Base-by-base conservation (phyloP, 345 rosid genomes). In the Salix arbutifolia region DNA sequence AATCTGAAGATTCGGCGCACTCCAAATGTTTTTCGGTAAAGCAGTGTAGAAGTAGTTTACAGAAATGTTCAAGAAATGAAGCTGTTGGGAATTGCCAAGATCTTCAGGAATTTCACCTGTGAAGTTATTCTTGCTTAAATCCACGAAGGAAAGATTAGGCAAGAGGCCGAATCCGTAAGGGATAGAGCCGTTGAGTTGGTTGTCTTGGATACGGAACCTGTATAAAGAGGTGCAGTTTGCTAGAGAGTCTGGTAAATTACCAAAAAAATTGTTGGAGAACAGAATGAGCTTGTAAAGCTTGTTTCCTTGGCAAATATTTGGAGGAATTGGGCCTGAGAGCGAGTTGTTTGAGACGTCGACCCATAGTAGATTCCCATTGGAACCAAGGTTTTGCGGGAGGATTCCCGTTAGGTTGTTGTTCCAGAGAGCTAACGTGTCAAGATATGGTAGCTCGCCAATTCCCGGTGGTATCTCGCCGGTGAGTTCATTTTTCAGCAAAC, bases 321-420 rank as follows among this genome's bases (percentile, higher is more conserved):
- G 83, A 2, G 99, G 99, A 58, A 96, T 79, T 38, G 92, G 87
- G 19, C 98, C 99, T 0, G 84, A 83, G 53, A 96, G 89, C 6
- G 82, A 88, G 77, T 96, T 96, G 56, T 90, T 83, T 0, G 97
- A 94, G 35, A 92, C 97, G 71, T 96, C 99, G 16, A 96, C 70
- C 7, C 81, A 74, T 52, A 44, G 68, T 21, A 96, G 82, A 65
- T 91, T 90, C 11, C 89, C 88, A 69, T 86, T 92, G 13, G 91
- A 81, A 25, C 99, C 99, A 4, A 96, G 92, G 75, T 81, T 90
- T 65, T 82, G 87, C 0, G 99, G 99, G 12, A 96, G 89, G 18
- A 71, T 76, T 66, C 98, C 98, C 14, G 89, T 86, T 37, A 96
- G 78, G 53, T 71, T 75, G 78, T 94, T 96, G 86, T 87, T 82